Conservation (phyloP, 2,329 filamentous ascomycete genomes). For the Penicillium frequentans region DNA sequence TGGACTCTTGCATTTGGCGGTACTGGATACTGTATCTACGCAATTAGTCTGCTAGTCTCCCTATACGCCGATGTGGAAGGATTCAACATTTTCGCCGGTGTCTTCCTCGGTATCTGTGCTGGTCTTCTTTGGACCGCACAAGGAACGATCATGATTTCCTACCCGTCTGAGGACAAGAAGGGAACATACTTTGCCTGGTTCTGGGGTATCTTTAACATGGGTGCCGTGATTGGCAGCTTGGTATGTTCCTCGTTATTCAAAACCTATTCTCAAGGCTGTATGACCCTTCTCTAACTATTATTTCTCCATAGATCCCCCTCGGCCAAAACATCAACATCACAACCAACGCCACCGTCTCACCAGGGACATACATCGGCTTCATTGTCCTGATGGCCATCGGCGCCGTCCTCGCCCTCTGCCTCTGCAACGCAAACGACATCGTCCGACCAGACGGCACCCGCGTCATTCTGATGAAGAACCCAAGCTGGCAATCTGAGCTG, state of each 20-base stretch:
- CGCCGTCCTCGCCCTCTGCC: slow-evolving; percentile 63
- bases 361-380: slow-evolving; percentile 81
- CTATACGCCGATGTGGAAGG: slow-evolving; percentile 45
- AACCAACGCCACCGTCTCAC: slow-evolving; percentile 40
- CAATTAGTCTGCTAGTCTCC: slow-evolving; percentile 33
- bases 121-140: slow-evolving; percentile 50
- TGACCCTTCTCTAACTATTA: slow-evolving; percentile 4
- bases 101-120: slow-evolving; percentile 47
- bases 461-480: slow-evolving; percentile 83
- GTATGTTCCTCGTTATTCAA: neutral
- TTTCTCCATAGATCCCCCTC: slow-evolving; percentile 29
- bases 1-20: slow-evolving; percentile 41
- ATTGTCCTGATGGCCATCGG: slow-evolving; percentile 73
- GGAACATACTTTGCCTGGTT: slow-evolving; percentile 85
- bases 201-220: slow-evolving; percentile 91
- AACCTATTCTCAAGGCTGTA: neutral
- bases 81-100: slow-evolving; percentile 48
- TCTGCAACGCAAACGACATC: slow-evolving; percentile 69
- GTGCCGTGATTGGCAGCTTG: slow-evolving; percentile 73
- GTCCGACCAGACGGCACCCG: slow-evolving; percentile 72
- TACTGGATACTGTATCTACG: slow-evolving; percentile 45
- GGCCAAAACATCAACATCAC: slow-evolving; percentile 40
- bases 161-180: slow-evolving; percentile 75
- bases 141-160: slow-evolving; percentile 65
- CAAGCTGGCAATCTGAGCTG: slow-evolving; percentile 75